phyloP scores from a whole-genome alignment of 2,329 filamentous ascomycete species.

The Epicoccum nigrum region DNA sequence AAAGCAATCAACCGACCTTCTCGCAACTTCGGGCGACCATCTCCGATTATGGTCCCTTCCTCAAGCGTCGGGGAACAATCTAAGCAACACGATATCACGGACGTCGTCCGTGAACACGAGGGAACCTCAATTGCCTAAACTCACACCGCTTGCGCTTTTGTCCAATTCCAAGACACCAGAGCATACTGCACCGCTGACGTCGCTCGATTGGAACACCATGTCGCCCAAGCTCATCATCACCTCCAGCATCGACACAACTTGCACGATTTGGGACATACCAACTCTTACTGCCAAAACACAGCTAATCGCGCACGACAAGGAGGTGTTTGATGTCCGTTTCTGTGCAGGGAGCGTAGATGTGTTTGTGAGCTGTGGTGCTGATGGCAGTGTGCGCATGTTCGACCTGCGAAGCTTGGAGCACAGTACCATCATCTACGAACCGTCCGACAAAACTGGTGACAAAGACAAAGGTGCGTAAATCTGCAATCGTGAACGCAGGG shows the following conservation, averaged over 20 bases:
- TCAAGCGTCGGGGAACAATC: conserved; percentile 54
- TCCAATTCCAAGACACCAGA: conserved; percentile 99
- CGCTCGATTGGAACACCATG: conserved; percentile 96
- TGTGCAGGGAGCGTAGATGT: conserved; percentile 98
- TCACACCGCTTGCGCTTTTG: conserved; percentile 88
- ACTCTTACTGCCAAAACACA: conserved; percentile 98
- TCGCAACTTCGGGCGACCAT: conserved; percentile 95
- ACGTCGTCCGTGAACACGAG: conserved; percentile 66
- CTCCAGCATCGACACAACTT: conserved; percentile 97
- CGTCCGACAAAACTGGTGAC: conserved; percentile 76
- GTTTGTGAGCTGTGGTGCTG: conserved; percentile 96
- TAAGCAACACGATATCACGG: conserved; percentile 73
- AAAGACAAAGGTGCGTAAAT: conserved; percentile 50
- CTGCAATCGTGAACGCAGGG: too few relatives aligned
- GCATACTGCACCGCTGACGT: conserved; percentile 94
- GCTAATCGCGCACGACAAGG: conserved; percentile 97
- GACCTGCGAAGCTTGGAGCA: conserved; percentile 95
- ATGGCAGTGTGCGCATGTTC: conserved; percentile 98
- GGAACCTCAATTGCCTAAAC: conserved; percentile 71
- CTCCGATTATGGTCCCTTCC: conserved; percentile 92
- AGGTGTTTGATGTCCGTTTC: conserved; percentile 97
- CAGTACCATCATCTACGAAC: conserved; percentile 98
- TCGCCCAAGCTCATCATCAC: conserved; percentile 98
- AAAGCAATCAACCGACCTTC: conserved; percentile 92
- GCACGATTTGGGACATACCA: conserved; percentile 99